These are phyloP conservation scores for Beauveria pseudobassiana DNA, from an alignment of 2,329 filamentous ascomycete genomes.

Conservation along the genomic window DNA sequence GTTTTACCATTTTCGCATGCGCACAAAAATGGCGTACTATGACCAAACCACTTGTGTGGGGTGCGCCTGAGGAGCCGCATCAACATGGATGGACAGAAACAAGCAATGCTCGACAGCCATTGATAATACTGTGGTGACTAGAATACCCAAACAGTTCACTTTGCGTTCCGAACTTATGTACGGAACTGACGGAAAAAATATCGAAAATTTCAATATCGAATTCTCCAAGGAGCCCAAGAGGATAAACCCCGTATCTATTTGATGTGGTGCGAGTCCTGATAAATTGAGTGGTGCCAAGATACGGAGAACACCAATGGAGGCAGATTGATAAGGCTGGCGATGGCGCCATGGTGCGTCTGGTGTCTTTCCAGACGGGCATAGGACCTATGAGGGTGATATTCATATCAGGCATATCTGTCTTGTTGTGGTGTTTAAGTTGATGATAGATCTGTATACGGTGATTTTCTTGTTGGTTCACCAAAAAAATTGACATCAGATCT, in stretches of 20 bases:
- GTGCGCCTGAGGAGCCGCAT: not conserved
- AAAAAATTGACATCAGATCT: too few relatives aligned
- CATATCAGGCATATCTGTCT: too few relatives aligned
- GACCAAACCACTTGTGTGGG: not conserved
- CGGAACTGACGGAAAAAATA: not conserved
- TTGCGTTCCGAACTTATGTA: not conserved
- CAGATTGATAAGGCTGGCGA: constrained; percentile 1
- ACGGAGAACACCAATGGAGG: too few relatives aligned
- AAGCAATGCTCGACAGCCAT: not conserved
- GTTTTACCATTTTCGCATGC: not conserved
- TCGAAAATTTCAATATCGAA: not conserved
- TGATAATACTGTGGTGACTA: not conserved
- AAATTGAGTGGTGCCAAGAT: not conserved
- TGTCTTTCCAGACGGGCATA: too few relatives aligned
- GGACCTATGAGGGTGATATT: too few relatives aligned
- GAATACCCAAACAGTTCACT: constrained; percentile 1
- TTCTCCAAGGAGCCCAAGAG: not conserved
- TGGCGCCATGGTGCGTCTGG: not conserved
- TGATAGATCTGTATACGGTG: too few relatives aligned
- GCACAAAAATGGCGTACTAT: not conserved
- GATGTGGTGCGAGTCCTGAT: not conserved
- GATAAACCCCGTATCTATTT: not conserved
- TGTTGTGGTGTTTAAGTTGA: too few relatives aligned
- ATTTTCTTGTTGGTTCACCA: too few relatives aligned
- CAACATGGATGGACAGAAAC: not conserved